Conservation (phyloP, 805 yeast species). For the Candida khao-thaluensis region DNA sequence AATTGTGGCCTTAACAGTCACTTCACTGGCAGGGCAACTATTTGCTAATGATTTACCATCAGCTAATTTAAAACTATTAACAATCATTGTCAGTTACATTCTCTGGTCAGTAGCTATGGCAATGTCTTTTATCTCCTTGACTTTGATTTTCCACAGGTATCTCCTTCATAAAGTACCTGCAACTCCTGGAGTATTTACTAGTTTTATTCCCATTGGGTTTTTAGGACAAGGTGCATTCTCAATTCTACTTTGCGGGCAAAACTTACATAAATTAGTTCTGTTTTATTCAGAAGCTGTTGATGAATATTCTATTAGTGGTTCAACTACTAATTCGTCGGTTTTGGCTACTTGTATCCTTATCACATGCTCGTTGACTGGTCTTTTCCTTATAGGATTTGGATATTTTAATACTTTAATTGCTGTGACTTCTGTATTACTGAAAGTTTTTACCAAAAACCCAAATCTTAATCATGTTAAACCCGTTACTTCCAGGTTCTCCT, state of each 20-base stretch:
- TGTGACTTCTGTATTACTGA: conserved; percentile 41
- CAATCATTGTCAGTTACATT: conserved; percentile 53
- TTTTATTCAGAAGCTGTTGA: conserved; percentile 1
- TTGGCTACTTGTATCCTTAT: conserved; percentile 9
- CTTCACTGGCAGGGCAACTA: conserved; percentile 66
- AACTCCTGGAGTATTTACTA: conserved; percentile 54
- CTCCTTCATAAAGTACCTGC: conserved; percentile 59
- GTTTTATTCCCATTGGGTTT: conserved; percentile 79
- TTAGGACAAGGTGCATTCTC: conserved; percentile 84
- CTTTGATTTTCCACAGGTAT: conserved; percentile 60
- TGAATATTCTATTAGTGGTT: conserved; percentile 7
- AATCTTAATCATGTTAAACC: conserved; percentile 19
- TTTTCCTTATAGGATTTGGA: conserved; percentile 54
- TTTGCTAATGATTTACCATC: conserved; percentile 46
- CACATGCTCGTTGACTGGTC: conserved; percentile 33
- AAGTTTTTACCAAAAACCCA: conserved; percentile 31
- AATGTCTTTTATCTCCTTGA: conserved; percentile 54
- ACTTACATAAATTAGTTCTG: conserved; percentile 26
- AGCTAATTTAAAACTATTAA: conserved; percentile 46
- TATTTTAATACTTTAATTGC: conserved; percentile 47
- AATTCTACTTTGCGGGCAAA: conserved; percentile 53
- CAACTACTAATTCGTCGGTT: conserved; percentile 11
- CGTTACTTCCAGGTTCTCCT: conserved; percentile 12
- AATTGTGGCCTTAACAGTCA: conserved; percentile 77
- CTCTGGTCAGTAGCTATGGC: conserved; percentile 70